phyloP scores from a whole-genome alignment of 768 basidiomycete species.

The Boletellus sp. region DNA sequence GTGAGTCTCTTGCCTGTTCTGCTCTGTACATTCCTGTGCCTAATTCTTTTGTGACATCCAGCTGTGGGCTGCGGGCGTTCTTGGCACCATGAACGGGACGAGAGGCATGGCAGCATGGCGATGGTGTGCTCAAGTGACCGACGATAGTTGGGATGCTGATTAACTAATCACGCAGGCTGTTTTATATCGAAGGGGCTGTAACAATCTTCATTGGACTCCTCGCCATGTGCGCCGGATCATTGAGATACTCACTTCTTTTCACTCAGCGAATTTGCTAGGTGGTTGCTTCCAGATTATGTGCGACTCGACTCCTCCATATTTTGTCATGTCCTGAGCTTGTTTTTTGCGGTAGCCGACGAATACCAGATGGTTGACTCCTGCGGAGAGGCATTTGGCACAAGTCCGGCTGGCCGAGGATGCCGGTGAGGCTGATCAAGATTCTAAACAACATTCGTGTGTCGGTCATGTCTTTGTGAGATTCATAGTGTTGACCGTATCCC shows the following conservation, averaged over 20 bases:
- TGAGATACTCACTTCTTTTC: background rate
- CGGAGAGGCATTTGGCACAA: too few relatives aligned
- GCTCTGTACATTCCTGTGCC: background rate
- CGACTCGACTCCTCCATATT: conserved; percentile 12
- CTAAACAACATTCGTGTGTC: conserved; percentile 53
- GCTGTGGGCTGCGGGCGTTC: too few relatives aligned
- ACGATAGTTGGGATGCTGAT: background rate
- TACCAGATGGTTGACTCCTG: conserved; percentile 52
- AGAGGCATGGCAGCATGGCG: conserved; percentile 71
- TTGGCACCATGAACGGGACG: too few relatives aligned
- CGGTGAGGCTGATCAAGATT: conserved; percentile 63
- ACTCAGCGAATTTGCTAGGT: conserved; percentile 33
- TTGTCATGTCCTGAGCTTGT: background rate
- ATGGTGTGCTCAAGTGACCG: conserved; percentile 41
- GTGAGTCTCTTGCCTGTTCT: conserved; percentile 34
- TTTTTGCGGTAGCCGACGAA: conserved; percentile 48
- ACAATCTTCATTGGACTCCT: too few relatives aligned
- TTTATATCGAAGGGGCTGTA: too few relatives aligned
- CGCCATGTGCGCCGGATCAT: conserved; percentile 39
- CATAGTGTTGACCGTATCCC: background rate
- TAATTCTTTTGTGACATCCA: background rate
- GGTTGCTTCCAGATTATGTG: too few relatives aligned
- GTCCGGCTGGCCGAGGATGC: conserved; percentile 67
- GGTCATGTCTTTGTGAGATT: background rate
- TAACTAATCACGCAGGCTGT: background rate